phyloP scores from a whole-genome alignment of 2,329 filamentous ascomycete species.

The Anisogramma anomala region DNA sequence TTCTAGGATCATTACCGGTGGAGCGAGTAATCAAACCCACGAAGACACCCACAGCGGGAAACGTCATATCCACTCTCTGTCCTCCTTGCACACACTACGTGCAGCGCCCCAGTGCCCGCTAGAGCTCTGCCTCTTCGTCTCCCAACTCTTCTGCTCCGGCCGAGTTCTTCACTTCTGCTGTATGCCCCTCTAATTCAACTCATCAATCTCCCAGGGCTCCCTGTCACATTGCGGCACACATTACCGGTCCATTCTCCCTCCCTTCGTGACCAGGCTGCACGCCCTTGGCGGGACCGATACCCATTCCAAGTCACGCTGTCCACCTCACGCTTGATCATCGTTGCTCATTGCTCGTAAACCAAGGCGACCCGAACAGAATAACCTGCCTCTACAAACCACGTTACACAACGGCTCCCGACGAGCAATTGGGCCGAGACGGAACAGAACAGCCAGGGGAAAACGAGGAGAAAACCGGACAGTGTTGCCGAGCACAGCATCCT shows the following conservation, averaged over 20 bases:
- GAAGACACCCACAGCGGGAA: conserved; percentile 4
- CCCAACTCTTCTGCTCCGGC: conserved; percentile 4
- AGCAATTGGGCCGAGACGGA: conserved; percentile 1
- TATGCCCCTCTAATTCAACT: neutral
- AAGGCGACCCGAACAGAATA: neutral
- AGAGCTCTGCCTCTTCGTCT: neutral
- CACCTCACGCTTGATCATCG: neutral
- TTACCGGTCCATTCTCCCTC: neutral
- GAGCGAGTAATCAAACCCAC: conserved; percentile 13
- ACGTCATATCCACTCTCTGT: conserved; percentile 8
- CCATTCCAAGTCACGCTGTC: neutral
- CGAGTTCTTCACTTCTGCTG: neutral
- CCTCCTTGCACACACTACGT: neutral
- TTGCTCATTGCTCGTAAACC: neutral
- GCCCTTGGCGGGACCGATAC: neutral
- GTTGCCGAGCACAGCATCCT: conserved; percentile 4
- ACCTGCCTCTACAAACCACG: conserved; percentile 1
- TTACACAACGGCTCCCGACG: neutral
- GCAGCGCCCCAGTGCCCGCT: neutral
- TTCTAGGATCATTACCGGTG: conserved; percentile 9
- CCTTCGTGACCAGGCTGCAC: neutral
- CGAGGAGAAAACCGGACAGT: neutral
- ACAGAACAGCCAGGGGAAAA: neutral
- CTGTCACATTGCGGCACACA: neutral
- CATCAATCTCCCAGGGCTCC: neutral